Base-by-base conservation (phyloP, 2,329 filamentous ascomycete species). In the Cercospora nicotianae region DNA sequence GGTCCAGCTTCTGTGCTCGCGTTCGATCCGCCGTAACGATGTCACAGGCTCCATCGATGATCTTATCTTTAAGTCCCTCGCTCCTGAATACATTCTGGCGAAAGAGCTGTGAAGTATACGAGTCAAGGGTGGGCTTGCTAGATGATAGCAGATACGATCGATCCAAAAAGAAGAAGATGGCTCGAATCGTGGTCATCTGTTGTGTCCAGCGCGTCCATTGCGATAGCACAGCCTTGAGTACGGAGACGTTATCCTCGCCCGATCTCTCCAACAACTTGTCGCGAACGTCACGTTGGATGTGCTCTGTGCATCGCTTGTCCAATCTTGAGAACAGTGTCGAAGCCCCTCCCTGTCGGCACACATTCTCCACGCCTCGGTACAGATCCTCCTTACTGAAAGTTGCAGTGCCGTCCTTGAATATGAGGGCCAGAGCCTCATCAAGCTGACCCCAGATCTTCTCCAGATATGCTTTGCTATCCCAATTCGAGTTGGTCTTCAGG, bases 131-230 rank as follows among this genome's bases (percentile, higher is more conserved):
- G 9, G 86, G 85, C 23, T 90, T 87, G 72, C 90, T 89, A 57
- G 89, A 89, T 66, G 90, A 89, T 2, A 97, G 83, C 7, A 99
- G 85, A 76, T 93, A 97, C 2, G 93, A 92, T 70, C 95, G 89
- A 78, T 99, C 94, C 72, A 99, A 86, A 76, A 94, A 99, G 81
- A 93, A 96, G 80, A 97, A 98, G 45, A 96, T 91, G 70, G 91
- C 94, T 60, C 93, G 88, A 63, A 99, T 87, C 13, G 90, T 89
- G 72, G 92, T 91, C 81, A 93, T 84, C 79, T 95, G 91, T 48
- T 85, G 82, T 73, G 89, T 91, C 94, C 94, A 99, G 23, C 83
- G 83, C 66, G 85, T 84, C 94, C 95, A 99, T 63, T 85, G 84
- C 53, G 81, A 78, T 58, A 89, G 80, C 28, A 89, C 85, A 4